Evolutionary conservation across 2,329 filamentous ascomycete species (phyloP), one percentile per base, ranked within the genome.

Genomic region (Nothomitra cinnamomea): DNA sequence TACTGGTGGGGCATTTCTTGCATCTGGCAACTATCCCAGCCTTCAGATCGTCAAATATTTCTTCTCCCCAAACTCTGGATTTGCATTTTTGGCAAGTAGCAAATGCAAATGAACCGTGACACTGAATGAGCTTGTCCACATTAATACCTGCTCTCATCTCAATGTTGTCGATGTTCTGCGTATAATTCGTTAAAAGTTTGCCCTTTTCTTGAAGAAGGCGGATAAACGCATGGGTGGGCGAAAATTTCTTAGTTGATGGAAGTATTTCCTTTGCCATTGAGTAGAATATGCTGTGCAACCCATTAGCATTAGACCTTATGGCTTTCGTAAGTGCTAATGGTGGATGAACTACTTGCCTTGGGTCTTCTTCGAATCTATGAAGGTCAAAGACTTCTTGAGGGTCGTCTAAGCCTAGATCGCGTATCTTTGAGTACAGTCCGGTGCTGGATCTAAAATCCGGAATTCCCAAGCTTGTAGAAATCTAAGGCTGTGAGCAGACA

Each of bases 311-410:
- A n/a, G 21, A 36, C 32, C 25, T 15, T 41, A 40, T 24, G 49
- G 24, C 28, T 41, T 19, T 21, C 13, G 54, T 48, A 52, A 8
- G n/a, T 24, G 8, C 41, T 19, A n/a, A 13, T 45, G 17, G 41
- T 45, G 28, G 10, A 32, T 13, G 21, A 6, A 6, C 17, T 22
- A 25, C 53, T 54, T 54, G 57, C 54, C 74, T 78, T 1, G 92
- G 92, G 63, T 96, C 85, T 49, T 89, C 77, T 60, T 81, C 80
- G 67, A 98, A 98, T 59, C 89, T 75, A 52, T 79, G 69, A 58
- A 96, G 92, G 68, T 95, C 87, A 63, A 98, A 98, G 24, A 96
- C 88, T 63, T 96, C 88, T 64, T 96, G 89, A 1, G 90, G 90
- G 61, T 95, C 89, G 58, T 72, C 79, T 56, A 81, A 74, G 5